Evolutionary conservation across 2,329 filamentous ascomycete genomes (phyloP).

Genomic region (Pezicula carpinea): DNA sequence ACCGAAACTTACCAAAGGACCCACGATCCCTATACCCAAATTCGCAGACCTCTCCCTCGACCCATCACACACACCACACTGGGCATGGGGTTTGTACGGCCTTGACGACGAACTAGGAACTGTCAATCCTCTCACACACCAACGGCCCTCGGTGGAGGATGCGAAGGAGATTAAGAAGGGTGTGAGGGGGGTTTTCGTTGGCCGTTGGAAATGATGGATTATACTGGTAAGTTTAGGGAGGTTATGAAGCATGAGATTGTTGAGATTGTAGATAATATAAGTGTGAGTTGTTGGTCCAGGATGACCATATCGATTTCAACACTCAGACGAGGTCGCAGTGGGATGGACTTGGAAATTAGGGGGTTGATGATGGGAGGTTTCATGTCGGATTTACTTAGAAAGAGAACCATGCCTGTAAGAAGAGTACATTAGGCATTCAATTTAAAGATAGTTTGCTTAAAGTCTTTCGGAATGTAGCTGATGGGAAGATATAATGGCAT

Average conservation of each 20-base stretch:
- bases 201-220: background rate
- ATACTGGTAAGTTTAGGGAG: background rate
- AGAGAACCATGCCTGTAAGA: constrained; percentile 7
- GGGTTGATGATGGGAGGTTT: constrained; percentile 1
- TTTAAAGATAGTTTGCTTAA: background rate
- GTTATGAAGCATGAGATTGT: constrained; percentile 1
- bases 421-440: constrained; percentile 34
- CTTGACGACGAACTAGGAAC: constrained; percentile 1
- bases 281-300: background rate
- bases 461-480: background rate
- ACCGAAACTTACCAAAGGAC: too few species aligned
- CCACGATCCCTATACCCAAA: background rate
- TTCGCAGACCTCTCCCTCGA: background rate
- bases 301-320: constrained; percentile 1
- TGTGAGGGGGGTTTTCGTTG: background rate
- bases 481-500: constrained; percentile 4
- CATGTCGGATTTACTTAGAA: background rate
- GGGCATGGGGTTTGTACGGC: constrained; percentile 1
- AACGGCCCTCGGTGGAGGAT: constrained; percentile 32
- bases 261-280: background rate
- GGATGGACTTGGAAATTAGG: constrained; percentile 45
- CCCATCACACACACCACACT: background rate
- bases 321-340: constrained; percentile 21
- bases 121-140: background rate
- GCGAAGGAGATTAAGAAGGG: constrained; percentile 30